Base-by-base conservation (phyloP, 2,329 filamentous ascomycete genomes). In the Drechslera avenae region DNA sequence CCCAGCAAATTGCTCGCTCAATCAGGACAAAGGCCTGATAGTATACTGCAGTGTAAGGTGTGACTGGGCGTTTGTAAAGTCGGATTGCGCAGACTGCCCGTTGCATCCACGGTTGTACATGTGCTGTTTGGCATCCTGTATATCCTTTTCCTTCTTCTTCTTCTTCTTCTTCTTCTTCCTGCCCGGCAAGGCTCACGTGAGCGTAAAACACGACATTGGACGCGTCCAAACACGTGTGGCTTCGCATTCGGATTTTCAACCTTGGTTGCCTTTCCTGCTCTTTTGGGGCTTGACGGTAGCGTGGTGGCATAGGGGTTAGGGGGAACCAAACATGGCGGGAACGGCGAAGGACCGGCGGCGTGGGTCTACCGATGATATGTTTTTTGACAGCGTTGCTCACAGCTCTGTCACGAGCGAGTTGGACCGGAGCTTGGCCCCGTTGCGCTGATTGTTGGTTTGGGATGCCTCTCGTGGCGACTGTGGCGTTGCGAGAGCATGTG, bases 401-500 rank as follows among this genome's bases (percentile, higher is more conserved):
- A 28, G 26, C 26, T 28, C 26, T 28, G 26, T 28, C 26, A 28
- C 26, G 26, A 28, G 26, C 26, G 12, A 10, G 26, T 28, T 10
- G 26, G 26, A 28, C 10, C 26, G 26, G 26, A 28, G 26, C 9
- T 28, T 28, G 26, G 26, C 26, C 26, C 26, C 4, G 26, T 12
- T 28, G 26, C 14, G 5, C 14, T 35, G 16, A 19, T 17, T 23
- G 21, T 13, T 16, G 14, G 9, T 23, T 14, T 41, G 37, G 19
- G 19, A 41, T 33, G 26, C 12, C 13, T 13, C n/a, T 40, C 18
- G 50, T 50, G 45, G 50, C 50, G 19, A 53, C 23, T 50, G 50
- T 53, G 50, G 50, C 50, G 45, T 33, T 52, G 17, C 30, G 45
- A 39, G 49, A 31, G 21, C 50, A 52, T 52, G 50, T 49, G 45